Percentiles rank a stretch among this genome's conserved stretches.
phyloP scores from a whole-genome alignment of 495 filamentous ascomycete species.

The Cercophora newfieldiana region DNA sequence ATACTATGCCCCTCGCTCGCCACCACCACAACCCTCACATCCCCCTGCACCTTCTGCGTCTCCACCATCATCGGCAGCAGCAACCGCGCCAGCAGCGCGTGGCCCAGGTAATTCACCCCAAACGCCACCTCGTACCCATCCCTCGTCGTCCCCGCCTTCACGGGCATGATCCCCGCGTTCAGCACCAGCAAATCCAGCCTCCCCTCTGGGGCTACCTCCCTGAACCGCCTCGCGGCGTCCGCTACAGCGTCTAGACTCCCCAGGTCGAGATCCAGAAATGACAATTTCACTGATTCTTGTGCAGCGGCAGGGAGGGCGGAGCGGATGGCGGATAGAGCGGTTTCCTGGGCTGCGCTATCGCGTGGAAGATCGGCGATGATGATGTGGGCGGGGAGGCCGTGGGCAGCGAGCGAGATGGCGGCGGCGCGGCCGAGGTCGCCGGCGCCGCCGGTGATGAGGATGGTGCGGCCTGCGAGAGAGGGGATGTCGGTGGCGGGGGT shows the following conservation, averaged over 20 bases:
- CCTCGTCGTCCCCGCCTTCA: neutral
- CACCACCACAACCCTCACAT: slow-evolving; percentile 1
- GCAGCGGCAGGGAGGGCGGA: neutral
- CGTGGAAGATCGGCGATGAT: slow-evolving; percentile 2
- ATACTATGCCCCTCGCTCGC: slow-evolving; percentile 1
- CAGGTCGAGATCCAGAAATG: neutral
- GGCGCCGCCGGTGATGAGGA: neutral
- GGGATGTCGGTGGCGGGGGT: neutral
- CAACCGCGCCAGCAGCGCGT: neutral
- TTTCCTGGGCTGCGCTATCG: neutral
- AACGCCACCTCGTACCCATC: neutral
- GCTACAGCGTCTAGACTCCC: neutral
- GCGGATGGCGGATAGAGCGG: neutral
- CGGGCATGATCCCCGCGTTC: slow-evolving; percentile 2
- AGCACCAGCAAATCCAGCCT: neutral
- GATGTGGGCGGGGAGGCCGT: neutral
- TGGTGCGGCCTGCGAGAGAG: neutral
- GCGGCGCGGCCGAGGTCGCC: neutral
- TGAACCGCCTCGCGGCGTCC: neutral
- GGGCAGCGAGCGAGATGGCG: neutral
- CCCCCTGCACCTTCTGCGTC: neutral
- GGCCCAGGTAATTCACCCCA: slow-evolving; percentile 4
- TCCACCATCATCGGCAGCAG: neutral
- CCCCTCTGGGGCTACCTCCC: too few species aligned
- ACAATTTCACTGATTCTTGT: neutral